Evolutionary conservation across 352 stramenopile species (phyloP).

Genomic region (Globisporangium alternatum): DNA sequence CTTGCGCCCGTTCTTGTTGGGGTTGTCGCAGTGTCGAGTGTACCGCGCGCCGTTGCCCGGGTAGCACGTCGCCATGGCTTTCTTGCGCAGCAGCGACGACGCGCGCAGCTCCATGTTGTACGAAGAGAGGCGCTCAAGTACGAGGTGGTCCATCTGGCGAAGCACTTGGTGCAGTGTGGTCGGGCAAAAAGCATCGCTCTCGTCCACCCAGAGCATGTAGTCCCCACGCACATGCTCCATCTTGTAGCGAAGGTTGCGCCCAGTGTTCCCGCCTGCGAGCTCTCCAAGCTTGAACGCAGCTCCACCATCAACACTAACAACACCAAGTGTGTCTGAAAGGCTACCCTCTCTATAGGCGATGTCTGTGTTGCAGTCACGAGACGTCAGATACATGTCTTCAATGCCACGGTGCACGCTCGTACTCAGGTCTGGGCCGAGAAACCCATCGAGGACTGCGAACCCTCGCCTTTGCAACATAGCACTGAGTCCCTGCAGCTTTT

Average conservation of each 20-base stretch:
- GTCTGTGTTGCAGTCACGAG: neutral
- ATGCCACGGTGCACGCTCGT: slow-evolving; percentile 20
- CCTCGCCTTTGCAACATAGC: slow-evolving; percentile 15
- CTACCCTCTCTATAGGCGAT: neutral
- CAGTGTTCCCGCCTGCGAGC: slow-evolving; percentile 42
- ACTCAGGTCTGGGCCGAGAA: slow-evolving; percentile 24
- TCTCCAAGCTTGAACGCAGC: slow-evolving; percentile 28
- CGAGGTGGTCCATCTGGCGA: slow-evolving; percentile 35
- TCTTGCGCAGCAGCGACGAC: slow-evolving; percentile 34
- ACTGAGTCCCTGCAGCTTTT: slow-evolving; percentile 18
- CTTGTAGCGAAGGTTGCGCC: slow-evolving; percentile 42
- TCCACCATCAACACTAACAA: no score
- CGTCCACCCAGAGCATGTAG: slow-evolving; percentile 48
- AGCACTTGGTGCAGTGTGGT: slow-evolving; percentile 20
- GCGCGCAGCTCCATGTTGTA: slow-evolving; percentile 26
- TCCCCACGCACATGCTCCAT: slow-evolving; percentile 48
- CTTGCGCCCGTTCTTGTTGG: slow-evolving; percentile 44
- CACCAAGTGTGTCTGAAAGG: neutral
- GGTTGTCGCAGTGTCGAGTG: slow-evolving; percentile 53
- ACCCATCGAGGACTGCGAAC: slow-evolving; percentile 34
- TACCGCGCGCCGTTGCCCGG: slow-evolving; percentile 36
- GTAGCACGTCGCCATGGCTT: slow-evolving; percentile 55
- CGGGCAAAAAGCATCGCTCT: slow-evolving; percentile 33
- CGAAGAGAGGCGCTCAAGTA: slow-evolving; percentile 28
- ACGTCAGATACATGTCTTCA: slow-evolving; percentile 22